Evolutionary conservation across 768 basidiomycete species (phyloP).

Genomic region (Boletus reticuloceps): DNA sequence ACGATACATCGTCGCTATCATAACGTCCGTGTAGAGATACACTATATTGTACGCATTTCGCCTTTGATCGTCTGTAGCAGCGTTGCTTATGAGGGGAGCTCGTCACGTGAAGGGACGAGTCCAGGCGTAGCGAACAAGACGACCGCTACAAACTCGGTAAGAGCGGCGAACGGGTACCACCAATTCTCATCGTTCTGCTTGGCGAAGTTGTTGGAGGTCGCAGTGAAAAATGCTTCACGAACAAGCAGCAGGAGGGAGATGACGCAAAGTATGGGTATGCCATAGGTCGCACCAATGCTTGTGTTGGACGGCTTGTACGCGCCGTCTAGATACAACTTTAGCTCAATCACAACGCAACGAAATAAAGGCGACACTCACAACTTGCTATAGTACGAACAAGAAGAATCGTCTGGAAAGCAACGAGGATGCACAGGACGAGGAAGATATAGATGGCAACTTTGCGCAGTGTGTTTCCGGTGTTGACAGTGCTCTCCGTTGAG

Average conservation of each 20-base stretch:
- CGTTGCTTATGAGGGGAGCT: conserved; percentile 20
- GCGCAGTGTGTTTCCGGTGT: conserved; percentile 22
- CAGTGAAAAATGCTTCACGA: conserved; percentile 31
- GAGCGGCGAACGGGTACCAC: conserved; percentile 34
- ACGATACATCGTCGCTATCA: neutral
- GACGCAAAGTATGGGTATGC: conserved; percentile 24
- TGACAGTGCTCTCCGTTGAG: conserved; percentile 2
- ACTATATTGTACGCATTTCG: neutral
- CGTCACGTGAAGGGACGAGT: conserved; percentile 30
- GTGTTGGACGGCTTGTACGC: conserved; percentile 14
- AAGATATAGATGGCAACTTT: conserved; percentile 27
- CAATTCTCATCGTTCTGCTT: conserved; percentile 29
- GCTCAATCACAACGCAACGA: neutral
- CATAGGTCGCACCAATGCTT: conserved; percentile 21
- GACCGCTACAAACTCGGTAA: conserved; percentile 32
- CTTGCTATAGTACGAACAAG: conserved; percentile 13
- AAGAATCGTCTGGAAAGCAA: conserved; percentile 25
- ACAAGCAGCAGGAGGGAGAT: conserved; percentile 27
- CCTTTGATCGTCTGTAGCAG: neutral
- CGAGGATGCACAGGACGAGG: conserved; percentile 25
- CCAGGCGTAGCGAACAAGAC: conserved; percentile 32
- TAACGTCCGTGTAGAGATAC: neutral
- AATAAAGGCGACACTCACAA: conserved; percentile 11
- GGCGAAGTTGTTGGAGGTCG: conserved; percentile 15
- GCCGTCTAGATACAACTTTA: conserved; percentile 16